These are phyloP conservation scores for Cercophora scortea DNA, from an alignment of 495 filamentous ascomycete genomes.

Conservation along the genomic window DNA sequence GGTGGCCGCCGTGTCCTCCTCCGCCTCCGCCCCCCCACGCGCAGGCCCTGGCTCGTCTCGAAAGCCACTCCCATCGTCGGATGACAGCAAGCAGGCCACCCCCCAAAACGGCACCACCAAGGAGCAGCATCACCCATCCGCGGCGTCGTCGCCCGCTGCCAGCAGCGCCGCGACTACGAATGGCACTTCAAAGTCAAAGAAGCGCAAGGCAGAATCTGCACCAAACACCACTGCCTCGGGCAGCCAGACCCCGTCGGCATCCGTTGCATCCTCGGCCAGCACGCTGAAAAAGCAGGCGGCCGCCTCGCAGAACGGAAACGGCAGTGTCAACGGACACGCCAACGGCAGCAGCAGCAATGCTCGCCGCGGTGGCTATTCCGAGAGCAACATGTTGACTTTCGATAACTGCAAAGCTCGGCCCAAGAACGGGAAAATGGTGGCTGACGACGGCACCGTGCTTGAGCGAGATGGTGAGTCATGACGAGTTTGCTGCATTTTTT, in stretches of 20 bases:
- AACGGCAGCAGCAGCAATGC: constrained; percentile 20
- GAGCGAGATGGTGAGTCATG: constrained; percentile 74
- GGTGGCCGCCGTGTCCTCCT: neutral
- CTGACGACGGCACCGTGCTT: constrained; percentile 84
- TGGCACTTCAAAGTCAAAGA: constrained; percentile 47
- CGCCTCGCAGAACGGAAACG: constrained; percentile 27
- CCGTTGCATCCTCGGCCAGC: constrained; percentile 21
- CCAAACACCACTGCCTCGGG: constrained; percentile 21
- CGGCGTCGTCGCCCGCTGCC: constrained; percentile 8
- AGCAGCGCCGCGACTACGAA: constrained; percentile 46
- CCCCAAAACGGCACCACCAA: constrained; percentile 20
- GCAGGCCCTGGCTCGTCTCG: constrained; percentile 16
- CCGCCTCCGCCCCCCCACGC: constrained; percentile 3
- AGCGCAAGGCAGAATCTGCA: constrained; percentile 61
- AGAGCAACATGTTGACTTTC: constrained; percentile 84
- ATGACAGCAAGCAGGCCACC: constrained; percentile 19
- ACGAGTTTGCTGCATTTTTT: too few species aligned
- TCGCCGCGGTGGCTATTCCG: constrained; percentile 28
- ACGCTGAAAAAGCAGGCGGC: constrained; percentile 33
- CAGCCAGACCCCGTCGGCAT: constrained; percentile 42
- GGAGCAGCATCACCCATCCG: constrained; percentile 7
- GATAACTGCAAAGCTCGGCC: constrained; percentile 59
- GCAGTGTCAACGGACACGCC: constrained; percentile 23
- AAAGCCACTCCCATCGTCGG: constrained; percentile 24
- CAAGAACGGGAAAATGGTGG: constrained; percentile 69